Base-by-base conservation (phyloP, 768 basidiomycete species). In the Mrakia blollopis region DNA sequence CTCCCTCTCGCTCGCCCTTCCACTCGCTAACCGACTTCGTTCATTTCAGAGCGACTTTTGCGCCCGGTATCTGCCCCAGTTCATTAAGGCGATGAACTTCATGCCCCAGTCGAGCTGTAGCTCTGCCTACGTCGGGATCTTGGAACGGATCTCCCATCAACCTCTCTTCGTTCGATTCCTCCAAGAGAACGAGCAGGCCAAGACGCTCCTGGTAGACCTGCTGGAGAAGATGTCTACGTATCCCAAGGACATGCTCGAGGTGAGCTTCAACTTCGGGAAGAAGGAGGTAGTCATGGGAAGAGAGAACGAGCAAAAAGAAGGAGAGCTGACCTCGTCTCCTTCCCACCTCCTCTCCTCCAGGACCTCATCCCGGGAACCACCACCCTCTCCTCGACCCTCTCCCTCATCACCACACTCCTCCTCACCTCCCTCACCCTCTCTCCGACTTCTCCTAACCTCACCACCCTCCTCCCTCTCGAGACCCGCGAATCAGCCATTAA, bases 161-260 rank as follows among this genome's bases (percentile, higher is more conserved):
- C 57, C 57, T 57, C 57, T 57, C 25, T 25, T 57, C 57, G 57
- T 57, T 13, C 57, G 57, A 8, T 57, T 57, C 57, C 65, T 68
- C 14, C 35, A 39, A 16, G 65, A 68, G 65, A 39, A 41, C 37
- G 35, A 35, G 5, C 37, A 39, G 11, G 37, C 65, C 3, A 68
- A 68, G 39, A n/a, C 7, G 9, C 65, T 68, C 14, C 37, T 68
- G 25, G 39, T 68, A 0, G 35, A 25, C 8, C 21, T 68, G 35
- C 10, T 41, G 35, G 65, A 68, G 37, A 68, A 68, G 37, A 35
- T 68, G 25, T 39, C 65, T 1, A 68, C 65, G 21, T 68, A 68
- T 37, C 65, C 65, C 4, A 68, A 68, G 23, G 65, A 68, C 5
- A 39, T 68, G 65, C 65, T 68, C 6, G 65, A 68, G 65, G 65